Base-by-base conservation (phyloP, 306 rosid genomes). In the Cicer judaicum region DNA sequence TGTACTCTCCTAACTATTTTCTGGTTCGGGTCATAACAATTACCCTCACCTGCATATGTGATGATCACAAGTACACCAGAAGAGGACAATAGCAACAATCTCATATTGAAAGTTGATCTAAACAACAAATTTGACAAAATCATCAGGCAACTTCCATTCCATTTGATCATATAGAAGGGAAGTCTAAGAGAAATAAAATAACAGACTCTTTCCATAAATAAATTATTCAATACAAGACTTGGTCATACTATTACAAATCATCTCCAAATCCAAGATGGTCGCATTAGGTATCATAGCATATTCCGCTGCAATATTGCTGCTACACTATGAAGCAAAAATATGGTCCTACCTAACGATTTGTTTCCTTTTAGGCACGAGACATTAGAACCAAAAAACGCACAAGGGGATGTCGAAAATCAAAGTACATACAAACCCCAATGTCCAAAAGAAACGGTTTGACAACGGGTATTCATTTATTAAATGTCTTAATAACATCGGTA, bases 41-140 rank as follows among this genome's bases (percentile, higher is more conserved):
- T 56, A 56, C 19, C 61, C 12, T 78, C 18, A 56, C 15, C 47
- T 16, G 64, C 46, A 71, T 29, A 63, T 34, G 12, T 39, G 48
- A 59, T 47, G 18, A 19, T 14, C 54, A 48, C 54, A 48, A 6
- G 52, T 13, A 47, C 64, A 50, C 66, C 1, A 4, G 70, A 24
- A 52, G 10, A 71, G 18, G 9, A 61, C 54, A 42, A 63, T 15
- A 34, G 47, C 12, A 71, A 43, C 73, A 63, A 64, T 44, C 18
- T 53, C 50, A 19, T 12, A 61, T 2, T 40, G 50, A 49, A 60
- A 9, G 21, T 15, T 68, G 5, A 12, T 48, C 24, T 16, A 42
- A 34, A 40, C 46, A 74, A 74, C n/a, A 67, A 46, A 67, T 42
- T 34, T 41, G 43, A 60, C 72, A 74, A 47, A 71, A 57, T 21